Evolutionary conservation across 768 basidiomycete genomes (phyloP).

Genomic region (Clitopilus passeckerianus): DNA sequence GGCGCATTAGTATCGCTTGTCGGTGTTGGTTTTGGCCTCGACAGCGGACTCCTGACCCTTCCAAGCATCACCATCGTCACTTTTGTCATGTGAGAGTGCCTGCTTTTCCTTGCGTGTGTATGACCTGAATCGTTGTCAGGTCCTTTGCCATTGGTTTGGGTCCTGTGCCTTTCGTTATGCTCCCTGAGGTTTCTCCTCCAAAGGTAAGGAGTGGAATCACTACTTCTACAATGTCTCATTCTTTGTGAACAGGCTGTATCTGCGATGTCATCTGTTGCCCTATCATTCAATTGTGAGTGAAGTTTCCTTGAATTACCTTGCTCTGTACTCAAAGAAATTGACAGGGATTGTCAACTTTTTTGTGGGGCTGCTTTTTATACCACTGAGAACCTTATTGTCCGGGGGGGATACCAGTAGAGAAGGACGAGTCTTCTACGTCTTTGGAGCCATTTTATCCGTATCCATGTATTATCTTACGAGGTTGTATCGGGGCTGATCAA

Average conservation of each 20-base stretch:
- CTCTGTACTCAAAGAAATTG: not conserved
- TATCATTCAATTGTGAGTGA: constrained; percentile 66
- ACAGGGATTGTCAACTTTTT: constrained; percentile 82
- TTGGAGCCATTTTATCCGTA: constrained; percentile 51
- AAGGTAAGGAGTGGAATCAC: constrained; percentile 43
- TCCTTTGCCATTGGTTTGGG: constrained; percentile 90
- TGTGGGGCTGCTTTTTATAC: constrained; percentile 83
- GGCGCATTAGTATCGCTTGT: constrained; percentile 66
- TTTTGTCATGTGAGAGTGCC: constrained; percentile 68
- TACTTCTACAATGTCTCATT: not conserved
- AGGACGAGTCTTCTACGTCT: constrained; percentile 89
- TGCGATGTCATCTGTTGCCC: constrained; percentile 67
- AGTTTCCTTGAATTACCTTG: not conserved
- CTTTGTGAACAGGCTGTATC: constrained; percentile 59
- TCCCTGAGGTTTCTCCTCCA: constrained; percentile 82
- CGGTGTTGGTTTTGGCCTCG: constrained; percentile 65
- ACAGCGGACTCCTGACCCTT: constrained; percentile 51
- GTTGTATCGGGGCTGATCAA: constrained; percentile 26
- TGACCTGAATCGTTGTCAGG: constrained; percentile 29
- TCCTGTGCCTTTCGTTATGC: constrained; percentile 89
- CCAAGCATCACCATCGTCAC: constrained; percentile 71
- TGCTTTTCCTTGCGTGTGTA: not conserved
- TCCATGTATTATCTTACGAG: constrained; percentile 31
- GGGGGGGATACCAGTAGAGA: constrained; percentile 56
- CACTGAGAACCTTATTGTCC: constrained; percentile 71